A percentile compares a stretch with the other conserved stretches of the same genome.
phyloP scores from a whole-genome alignment of 1,284 basidiomycete genomes.

The Acaromyces ingoldii region DNA sequence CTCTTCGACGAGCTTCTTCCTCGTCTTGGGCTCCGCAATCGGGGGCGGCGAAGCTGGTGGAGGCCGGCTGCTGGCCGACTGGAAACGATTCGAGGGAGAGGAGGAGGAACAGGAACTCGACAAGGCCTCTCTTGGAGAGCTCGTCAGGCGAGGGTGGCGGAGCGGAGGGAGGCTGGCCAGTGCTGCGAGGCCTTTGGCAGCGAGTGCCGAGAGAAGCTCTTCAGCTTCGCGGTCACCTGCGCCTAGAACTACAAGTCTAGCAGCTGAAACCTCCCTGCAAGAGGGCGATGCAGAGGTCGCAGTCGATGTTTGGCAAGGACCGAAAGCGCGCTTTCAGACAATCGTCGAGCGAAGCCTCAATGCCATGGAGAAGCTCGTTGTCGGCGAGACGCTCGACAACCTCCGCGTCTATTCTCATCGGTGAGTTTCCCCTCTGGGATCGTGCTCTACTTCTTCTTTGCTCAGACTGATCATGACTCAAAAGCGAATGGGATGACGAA shows the following conservation, averaged over 20 bases:
- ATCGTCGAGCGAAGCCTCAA: slow-evolving; percentile 15
- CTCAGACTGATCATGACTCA: not conserved
- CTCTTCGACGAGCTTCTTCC: slow-evolving; percentile 30
- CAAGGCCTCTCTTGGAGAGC: slow-evolving; percentile 29
- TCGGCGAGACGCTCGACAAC: slow-evolving; percentile 32
- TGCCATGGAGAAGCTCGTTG: slow-evolving; percentile 30
- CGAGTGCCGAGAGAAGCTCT: not conserved
- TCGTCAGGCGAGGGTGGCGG: slow-evolving; percentile 17
- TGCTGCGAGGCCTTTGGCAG: not conserved
- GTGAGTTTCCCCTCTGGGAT: not conserved
- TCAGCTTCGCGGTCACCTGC: not conserved
- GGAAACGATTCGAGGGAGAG: slow-evolving; percentile 12
- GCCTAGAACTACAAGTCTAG: not conserved
- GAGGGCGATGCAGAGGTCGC: not conserved
- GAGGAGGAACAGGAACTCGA: slow-evolving; percentile 30
- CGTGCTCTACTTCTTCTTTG: not conserved
- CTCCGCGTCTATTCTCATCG: slow-evolving; percentile 19
- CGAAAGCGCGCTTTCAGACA: slow-evolving; percentile 20
- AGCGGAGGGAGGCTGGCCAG: slow-evolving; percentile 1
- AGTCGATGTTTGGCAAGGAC: slow-evolving; percentile 24
- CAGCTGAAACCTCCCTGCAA: not conserved
- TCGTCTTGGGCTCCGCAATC: slow-evolving; percentile 29
- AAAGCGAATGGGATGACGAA: not conserved
- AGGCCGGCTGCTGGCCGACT: slow-evolving; percentile 12
- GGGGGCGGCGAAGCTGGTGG: slow-evolving; percentile 18